Percentiles rank a stretch among this genome's conserved stretches.
These are phyloP conservation scores for Phytophthora hibernalis DNA, from an alignment of 352 stramenopile genomes.

Conservation along the genomic window DNA sequence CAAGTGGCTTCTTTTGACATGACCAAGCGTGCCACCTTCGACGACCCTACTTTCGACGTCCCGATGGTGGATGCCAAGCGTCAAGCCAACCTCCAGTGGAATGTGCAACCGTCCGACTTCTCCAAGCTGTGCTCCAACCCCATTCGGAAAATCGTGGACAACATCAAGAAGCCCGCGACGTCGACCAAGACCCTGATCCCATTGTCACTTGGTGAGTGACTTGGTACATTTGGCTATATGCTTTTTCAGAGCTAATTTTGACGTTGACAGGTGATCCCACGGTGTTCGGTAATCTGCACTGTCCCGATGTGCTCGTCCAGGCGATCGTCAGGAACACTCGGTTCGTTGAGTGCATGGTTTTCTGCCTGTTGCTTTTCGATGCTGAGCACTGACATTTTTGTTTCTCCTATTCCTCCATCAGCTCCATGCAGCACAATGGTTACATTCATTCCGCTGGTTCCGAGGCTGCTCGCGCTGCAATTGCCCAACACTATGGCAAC, in stretches of 20 bases:
- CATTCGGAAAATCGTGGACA: constrained; percentile 96
- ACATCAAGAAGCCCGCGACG: constrained; percentile 91
- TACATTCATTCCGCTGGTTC: constrained; percentile 94
- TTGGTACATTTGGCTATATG: not conserved
- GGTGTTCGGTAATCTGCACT: constrained; percentile 92
- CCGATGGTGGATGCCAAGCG: constrained; percentile 32
- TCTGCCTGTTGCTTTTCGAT: not conserved
- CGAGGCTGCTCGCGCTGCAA: constrained; percentile 82
- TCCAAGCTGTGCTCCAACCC: constrained; percentile 88
- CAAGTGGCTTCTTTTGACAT: constrained; percentile 30
- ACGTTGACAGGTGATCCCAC: constrained; percentile 87
- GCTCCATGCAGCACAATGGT: constrained; percentile 88
- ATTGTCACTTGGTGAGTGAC: constrained; percentile 82
- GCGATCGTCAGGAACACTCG: constrained; percentile 74
- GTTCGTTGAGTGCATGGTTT: constrained; percentile 22
- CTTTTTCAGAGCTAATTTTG: not conserved
- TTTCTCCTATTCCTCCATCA: constrained; percentile 19
- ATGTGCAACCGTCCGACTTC: constrained; percentile 73
- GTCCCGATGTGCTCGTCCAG: constrained; percentile 87
- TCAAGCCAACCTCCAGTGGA: constrained; percentile 64
- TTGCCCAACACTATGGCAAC: constrained; percentile 87
- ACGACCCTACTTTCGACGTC: constrained; percentile 30
- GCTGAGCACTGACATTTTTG: not conserved
- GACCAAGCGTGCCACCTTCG: constrained; percentile 49
- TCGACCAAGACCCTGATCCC: constrained; percentile 93